A percentile compares a stretch with the other conserved stretches of the same genome.
These are phyloP conservation scores for Synchytrium microbalum DNA, from an alignment of 371 early-diverging fungal species.

Conservation along the genomic window DNA sequence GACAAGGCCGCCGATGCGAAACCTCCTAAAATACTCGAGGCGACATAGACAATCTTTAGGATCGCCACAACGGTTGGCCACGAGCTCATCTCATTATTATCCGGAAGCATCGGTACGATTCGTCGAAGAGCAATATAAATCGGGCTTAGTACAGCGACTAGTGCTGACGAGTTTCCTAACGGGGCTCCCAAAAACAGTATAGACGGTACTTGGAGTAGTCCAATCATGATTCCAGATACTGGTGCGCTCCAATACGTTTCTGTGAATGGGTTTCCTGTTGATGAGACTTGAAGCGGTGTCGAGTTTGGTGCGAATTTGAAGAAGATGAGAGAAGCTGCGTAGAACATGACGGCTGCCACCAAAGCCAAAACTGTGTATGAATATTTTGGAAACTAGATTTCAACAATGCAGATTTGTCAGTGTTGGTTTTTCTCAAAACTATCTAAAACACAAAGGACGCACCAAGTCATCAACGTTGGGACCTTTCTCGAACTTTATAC, in stretches of 20 bases:
- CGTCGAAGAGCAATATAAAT: conserved; percentile 12
- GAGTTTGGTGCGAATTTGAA: neutral
- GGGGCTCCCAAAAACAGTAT: conserved; percentile 8
- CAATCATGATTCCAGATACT: conserved; percentile 17
- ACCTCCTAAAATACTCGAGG: conserved; percentile 4
- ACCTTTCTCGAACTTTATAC: neutral
- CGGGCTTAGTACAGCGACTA: conserved; percentile 10
- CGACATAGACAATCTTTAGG: conserved; percentile 1
- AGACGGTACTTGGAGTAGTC: conserved; percentile 12
- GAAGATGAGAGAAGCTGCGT: conserved; percentile 2
- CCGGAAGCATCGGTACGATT: conserved; percentile 13
- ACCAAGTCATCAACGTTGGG: neutral
- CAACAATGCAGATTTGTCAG: too few relatives aligned
- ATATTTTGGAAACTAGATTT: too few relatives aligned
- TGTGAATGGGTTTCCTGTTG: neutral
- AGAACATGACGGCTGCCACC: neutral
- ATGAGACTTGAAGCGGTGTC: neutral
- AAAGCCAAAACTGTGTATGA: too few relatives aligned
- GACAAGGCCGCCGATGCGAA: neutral
- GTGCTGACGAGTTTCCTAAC: conserved; percentile 17
- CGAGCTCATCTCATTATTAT: neutral
- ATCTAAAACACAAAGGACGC: conserved; percentile 1
- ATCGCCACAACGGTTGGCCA: conserved; percentile 2
- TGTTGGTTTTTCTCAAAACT: too few relatives aligned
- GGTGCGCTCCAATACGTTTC: conserved; percentile 15